A percentile compares a stretch with the other conserved stretches of the same genome.
Conservation (phyloP, 495 filamentous ascomycete species). For the Chaetomium tenue region DNA sequence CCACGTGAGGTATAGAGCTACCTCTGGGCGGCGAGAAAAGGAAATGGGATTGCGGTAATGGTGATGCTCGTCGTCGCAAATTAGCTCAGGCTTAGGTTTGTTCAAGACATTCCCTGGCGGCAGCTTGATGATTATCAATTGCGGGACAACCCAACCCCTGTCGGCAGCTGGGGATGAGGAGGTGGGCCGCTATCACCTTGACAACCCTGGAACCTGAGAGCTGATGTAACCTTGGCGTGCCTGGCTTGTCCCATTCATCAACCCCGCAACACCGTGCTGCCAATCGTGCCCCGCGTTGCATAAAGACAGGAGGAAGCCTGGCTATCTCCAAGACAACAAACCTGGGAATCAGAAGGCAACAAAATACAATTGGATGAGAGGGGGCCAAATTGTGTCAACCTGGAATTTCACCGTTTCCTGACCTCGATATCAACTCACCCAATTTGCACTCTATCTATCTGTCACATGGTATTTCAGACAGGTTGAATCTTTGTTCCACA, state of each 20-base stretch:
- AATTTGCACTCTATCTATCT: no score
- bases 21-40: not conserved
- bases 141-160: not conserved
- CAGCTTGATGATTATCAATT: conserved; percentile 12
- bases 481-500: no score
- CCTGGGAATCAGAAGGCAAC: not conserved
- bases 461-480: no score
- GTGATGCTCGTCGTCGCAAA: conserved; percentile 21
- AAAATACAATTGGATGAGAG: not conserved
- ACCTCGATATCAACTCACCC: no score
- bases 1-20: not conserved
- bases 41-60: conserved; percentile 10
- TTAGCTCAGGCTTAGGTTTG: conserved; percentile 8
- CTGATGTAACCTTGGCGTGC: not conserved
- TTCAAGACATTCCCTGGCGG: not conserved
- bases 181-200: conserved; percentile 11
- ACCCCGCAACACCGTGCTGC: not conserved
- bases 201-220: not conserved
- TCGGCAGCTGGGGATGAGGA: not conserved
- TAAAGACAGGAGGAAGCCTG: not conserved
- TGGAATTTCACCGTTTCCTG: no score
- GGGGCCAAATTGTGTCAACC: not conserved
- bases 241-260: not conserved
- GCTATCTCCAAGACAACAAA: not conserved
- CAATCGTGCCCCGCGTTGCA: not conserved